Percentiles rank a stretch among this genome's conserved stretches.
Evolutionary conservation across 2,329 filamentous ascomycete genomes (phyloP).

Genomic region (Cladorrhinum sp.): DNA sequence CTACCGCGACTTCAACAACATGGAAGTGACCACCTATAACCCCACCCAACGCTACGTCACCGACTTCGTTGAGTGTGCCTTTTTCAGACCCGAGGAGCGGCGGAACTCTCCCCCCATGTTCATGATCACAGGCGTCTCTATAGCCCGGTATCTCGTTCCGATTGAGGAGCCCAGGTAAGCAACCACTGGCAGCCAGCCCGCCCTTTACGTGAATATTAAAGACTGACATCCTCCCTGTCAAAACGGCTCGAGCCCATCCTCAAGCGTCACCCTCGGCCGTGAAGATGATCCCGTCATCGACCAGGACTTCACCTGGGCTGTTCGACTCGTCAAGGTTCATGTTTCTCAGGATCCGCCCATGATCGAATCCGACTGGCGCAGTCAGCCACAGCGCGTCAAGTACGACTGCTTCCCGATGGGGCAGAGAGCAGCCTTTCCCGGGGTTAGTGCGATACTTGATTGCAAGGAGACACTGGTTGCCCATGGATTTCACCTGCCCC

Average conservation of each 20-base stretch:
- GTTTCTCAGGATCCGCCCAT: neutral
- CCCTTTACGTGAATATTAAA: neutral
- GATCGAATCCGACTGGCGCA: neutral
- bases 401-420: neutral
- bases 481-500: neutral
- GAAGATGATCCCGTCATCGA: neutral
- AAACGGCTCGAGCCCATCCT: neutral
- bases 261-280: neutral
- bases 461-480: neutral
- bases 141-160: neutral
- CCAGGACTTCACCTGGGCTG: neutral
- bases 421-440: neutral
- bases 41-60: neutral
- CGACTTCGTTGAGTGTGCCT: neutral
- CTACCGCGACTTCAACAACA: neutral
- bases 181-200: no score
- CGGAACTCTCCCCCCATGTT: neutral
- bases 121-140: neutral
- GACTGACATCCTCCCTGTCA: neutral
- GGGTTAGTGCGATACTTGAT: neutral
- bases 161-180: neutral
- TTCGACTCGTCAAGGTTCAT: neutral
- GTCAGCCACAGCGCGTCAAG: neutral
- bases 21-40: neutral
- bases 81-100: neutral